Base-by-base conservation (phyloP, 164 flowering plant species). In the Malania oleifera region DNA sequence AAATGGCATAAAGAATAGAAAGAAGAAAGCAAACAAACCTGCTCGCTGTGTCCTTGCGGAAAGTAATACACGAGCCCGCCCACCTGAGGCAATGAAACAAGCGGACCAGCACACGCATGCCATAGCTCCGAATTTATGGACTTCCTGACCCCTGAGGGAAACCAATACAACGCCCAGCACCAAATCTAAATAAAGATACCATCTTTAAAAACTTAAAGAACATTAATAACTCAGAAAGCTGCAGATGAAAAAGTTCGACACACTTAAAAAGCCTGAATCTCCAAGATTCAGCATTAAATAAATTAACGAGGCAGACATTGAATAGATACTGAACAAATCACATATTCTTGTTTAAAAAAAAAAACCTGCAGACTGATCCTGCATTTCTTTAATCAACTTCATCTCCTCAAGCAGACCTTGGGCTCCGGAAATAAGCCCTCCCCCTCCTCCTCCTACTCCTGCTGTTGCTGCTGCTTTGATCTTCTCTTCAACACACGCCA, bases 101-200 rank as follows among this genome's bases (percentile, higher is more conserved):
- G 84, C 7, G 99, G 99, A 8, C 99, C 99, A 34, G 98, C 99
- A 69, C 99, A 95, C 37, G 99, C 96, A 67, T 95, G 93, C 99
- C 99, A 95, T 52, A 95, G 72, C 87, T 89, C 96, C 0, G 98
- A 87, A 63, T 75, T 82, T 62, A 91, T 77, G 5, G 73, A 57
- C 84, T 81, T 93, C 59, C 74, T 66, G 20, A 60, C 59, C 27
- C 85, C 96, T 88, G 76, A n/a, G n/a, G n/a, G n/a, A 67, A 66
- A 65, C 35, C 41, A 59, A 19, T 15, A 40, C 4, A 3, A 40
- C n/a, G n/a, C n/a, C n/a, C n/a, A 15, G 44, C 14, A 40, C 17
- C 44, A 40, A 46, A 46, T 11, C 49, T 35, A 29, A 4, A 1
- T n/a, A 38, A 1, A 23, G 5, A 39, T n/a, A 23, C 7, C 7